phyloP scores from a whole-genome alignment of 805 yeast species.

The Pichia nanzhaoensis region DNA sequence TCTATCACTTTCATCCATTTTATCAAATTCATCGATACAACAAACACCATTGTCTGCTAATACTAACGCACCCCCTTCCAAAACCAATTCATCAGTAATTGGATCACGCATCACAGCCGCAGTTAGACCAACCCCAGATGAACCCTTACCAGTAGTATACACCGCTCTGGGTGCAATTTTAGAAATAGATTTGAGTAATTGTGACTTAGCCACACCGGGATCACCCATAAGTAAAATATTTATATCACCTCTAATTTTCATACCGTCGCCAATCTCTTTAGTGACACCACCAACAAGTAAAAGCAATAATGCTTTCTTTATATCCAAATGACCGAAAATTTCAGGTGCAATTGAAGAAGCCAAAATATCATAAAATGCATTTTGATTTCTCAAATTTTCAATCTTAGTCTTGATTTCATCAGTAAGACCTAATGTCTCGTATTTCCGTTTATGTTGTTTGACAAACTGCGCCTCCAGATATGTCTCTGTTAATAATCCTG shows the following conservation, averaged over 20 bases:
- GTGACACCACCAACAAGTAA: slow-evolving; percentile 93
- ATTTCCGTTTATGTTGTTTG: slow-evolving; percentile 82
- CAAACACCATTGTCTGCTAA: slow-evolving; percentile 97
- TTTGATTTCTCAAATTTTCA: slow-evolving; percentile 45
- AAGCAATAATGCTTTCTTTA: slow-evolving; percentile 81
- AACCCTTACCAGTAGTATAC: slow-evolving; percentile 97
- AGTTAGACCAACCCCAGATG: slow-evolving; percentile 97
- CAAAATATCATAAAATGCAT: slow-evolving; percentile 70
- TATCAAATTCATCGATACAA: slow-evolving; percentile 98
- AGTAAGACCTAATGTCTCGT: slow-evolving; percentile 56
- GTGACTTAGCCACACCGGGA: slow-evolving; percentile 99
- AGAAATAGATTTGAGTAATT: slow-evolving; percentile 80
- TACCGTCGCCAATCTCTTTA: slow-evolving; percentile 91
- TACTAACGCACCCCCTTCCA: slow-evolving; percentile 97
- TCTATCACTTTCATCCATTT: slow-evolving; percentile 95
- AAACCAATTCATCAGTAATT: slow-evolving; percentile 96
- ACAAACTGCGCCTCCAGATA: slow-evolving; percentile 83
- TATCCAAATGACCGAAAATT: slow-evolving; percentile 89
- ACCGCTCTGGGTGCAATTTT: slow-evolving; percentile 95
- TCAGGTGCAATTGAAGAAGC: slow-evolving; percentile 96
- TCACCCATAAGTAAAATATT: slow-evolving; percentile 97
- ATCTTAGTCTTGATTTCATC: slow-evolving; percentile 52
- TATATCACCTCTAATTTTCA: slow-evolving; percentile 95
- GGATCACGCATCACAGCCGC: slow-evolving; percentile 99
- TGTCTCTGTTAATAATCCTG: slow-evolving; percentile 92